These are phyloP conservation scores for Cocos nucifera DNA, from an alignment of 176 grass and related monocot genomes.

Conservation along the genomic window DNA sequence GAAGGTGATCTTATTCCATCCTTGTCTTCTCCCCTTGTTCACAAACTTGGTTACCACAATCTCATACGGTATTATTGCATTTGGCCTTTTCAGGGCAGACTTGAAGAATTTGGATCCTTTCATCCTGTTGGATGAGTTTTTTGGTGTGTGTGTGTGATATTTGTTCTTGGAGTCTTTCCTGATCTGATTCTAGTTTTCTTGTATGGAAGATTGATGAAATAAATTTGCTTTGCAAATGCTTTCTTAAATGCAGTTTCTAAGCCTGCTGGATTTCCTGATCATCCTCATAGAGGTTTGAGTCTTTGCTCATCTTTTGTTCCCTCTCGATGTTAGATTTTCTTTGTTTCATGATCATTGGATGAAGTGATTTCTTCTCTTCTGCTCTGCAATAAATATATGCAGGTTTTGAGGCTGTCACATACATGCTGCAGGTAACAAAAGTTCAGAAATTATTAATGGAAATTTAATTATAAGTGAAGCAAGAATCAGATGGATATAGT, in stretches of 20 bases:
- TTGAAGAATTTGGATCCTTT: conserved; percentile 54
- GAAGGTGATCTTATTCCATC: conserved; percentile 32
- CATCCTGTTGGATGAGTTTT: not conserved
- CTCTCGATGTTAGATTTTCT: not conserved
- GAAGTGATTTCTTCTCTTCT: not conserved
- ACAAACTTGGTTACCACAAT: not conserved
- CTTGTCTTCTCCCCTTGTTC: not conserved
- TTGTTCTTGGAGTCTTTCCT: too few relatives aligned
- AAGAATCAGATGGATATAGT: too few relatives aligned
- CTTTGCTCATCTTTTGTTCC: not conserved
- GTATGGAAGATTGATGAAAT: not conserved
- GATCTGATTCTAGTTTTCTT: not conserved
- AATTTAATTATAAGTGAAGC: too few relatives aligned
- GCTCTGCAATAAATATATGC: not conserved
- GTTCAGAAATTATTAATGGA: not conserved
- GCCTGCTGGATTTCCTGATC: conserved; percentile 69
- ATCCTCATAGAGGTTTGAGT: conserved; percentile 57
- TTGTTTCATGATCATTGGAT: too few relatives aligned
- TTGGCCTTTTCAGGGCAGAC: conserved; percentile 34
- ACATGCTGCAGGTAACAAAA: conserved; percentile 56
- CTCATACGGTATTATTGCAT: not conserved
- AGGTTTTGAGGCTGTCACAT: conserved; percentile 85
- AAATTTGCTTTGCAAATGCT: not conserved
- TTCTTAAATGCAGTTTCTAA: conserved; percentile 27
- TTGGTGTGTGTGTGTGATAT: too few relatives aligned